A percentile compares a stretch with the other conserved stretches of the same genome.
Evolutionary conservation across 1,284 basidiomycete species (phyloP).

Genomic region (Cryptococcus sp.): DNA sequence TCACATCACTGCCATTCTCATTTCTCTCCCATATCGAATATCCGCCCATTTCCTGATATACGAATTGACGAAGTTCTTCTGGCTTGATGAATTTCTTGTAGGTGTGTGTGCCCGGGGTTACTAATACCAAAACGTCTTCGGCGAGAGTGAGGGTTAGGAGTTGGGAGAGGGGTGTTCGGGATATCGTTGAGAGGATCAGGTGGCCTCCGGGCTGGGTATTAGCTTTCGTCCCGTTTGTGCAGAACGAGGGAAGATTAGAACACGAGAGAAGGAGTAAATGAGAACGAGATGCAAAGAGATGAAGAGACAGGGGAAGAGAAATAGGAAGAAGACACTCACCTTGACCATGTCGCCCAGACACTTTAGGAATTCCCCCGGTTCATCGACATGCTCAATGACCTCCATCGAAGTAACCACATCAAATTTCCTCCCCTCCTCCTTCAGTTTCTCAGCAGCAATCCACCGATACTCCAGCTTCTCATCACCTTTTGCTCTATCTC

Average conservation of each 20-base stretch:
- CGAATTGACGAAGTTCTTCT: constrained; percentile 78
- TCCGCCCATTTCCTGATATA: constrained; percentile 57
- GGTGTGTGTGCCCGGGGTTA: constrained; percentile 86
- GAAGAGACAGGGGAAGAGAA: not conserved
- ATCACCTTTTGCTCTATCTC: not conserved
- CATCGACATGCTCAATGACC: constrained; percentile 94
- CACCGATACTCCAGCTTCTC: constrained; percentile 62
- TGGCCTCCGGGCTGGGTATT: constrained; percentile 79
- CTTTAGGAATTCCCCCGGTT: constrained; percentile 76
- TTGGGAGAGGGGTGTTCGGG: constrained; percentile 85
- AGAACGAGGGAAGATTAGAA: not conserved
- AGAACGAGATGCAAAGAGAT: not conserved
- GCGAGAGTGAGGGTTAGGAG: constrained; percentile 86
- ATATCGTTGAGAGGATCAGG: constrained; percentile 92
- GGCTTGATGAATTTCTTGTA: constrained; percentile 88
- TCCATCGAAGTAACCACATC: constrained; percentile 98
- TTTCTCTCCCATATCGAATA: constrained; percentile 39
- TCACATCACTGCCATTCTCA: constrained; percentile 51
- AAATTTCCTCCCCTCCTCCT: constrained; percentile 58
- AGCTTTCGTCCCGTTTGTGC: not conserved
- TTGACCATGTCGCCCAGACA: constrained; percentile 80
- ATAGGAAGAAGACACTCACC: constrained; percentile 50
- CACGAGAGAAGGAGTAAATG: not conserved
- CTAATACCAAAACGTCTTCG: constrained; percentile 76
- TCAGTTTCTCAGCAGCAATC: constrained; percentile 68